phyloP scores from a whole-genome alignment of 1,284 basidiomycete genomes.

The Mycena sp. region DNA sequence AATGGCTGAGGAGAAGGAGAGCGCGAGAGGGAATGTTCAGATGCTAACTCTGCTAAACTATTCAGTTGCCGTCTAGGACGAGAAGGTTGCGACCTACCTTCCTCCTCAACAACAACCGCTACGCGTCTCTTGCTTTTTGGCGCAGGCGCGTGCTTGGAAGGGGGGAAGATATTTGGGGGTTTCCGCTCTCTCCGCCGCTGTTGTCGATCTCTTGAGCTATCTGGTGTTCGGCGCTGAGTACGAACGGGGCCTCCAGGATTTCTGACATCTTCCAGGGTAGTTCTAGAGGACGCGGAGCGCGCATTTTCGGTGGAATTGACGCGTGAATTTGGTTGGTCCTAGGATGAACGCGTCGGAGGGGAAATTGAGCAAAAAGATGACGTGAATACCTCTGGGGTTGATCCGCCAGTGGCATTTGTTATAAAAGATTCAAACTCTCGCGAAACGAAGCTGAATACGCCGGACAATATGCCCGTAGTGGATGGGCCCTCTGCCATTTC shows the following conservation, averaged over 20 bases:
- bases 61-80: not conserved
- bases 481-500: conserved; percentile 7
- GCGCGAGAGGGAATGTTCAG: conserved; percentile 13
- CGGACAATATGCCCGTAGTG: conserved; percentile 61
- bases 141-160: conserved; percentile 3
- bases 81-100: conserved; percentile 17
- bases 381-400: conserved; percentile 35
- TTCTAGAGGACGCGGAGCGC: not conserved
- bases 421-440: conserved; percentile 77
- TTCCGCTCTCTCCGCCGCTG: conserved; percentile 11
- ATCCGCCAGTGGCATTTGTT: conserved; percentile 65
- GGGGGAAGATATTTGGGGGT: conserved; percentile 15
- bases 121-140: conserved; percentile 14
- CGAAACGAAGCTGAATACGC: conserved; percentile 75
- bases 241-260: conserved; percentile 24
- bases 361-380: not conserved
- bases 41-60: conserved; percentile 11
- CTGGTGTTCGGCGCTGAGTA: conserved; percentile 11
- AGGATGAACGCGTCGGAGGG: conserved; percentile 17
- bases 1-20: conserved; percentile 43
- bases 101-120: conserved; percentile 11
- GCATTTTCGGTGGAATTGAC: conserved; percentile 24
- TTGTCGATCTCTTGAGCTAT: conserved; percentile 10
- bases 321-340: conserved; percentile 20
- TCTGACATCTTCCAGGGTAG: not conserved